Conservation (phyloP, 2,329 filamentous ascomycete genomes). For the Decorospora gaudefroyi region DNA sequence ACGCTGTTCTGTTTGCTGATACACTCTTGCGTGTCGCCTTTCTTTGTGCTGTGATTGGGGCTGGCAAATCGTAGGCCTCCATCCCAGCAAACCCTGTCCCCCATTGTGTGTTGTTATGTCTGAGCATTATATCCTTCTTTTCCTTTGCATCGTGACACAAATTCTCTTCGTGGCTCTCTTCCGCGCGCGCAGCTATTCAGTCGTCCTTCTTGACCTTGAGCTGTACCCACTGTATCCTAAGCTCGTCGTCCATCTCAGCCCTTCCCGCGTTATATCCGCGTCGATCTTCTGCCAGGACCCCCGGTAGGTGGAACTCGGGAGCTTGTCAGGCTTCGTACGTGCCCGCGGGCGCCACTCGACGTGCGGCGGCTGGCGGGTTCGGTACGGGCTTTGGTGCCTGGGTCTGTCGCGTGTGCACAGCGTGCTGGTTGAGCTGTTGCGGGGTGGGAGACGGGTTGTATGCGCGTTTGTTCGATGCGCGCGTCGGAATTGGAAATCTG, state of each 20-base stretch:
- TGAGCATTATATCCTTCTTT: too few species aligned
- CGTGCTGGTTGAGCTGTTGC: not conserved
- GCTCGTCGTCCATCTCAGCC: not conserved
- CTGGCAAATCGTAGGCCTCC: too few species aligned
- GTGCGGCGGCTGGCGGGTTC: not conserved
- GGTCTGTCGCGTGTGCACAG: too few species aligned
- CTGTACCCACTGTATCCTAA: not conserved
- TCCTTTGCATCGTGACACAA: too few species aligned
- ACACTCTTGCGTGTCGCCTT: too few species aligned
- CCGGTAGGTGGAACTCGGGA: not conserved
- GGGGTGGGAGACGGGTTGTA: not conserved
- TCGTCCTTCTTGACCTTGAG: not conserved
- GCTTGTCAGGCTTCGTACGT: not conserved
- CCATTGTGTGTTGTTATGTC: too few species aligned
- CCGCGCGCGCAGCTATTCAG: not conserved
- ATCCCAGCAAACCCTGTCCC: too few species aligned
- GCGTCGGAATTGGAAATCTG: too few species aligned
- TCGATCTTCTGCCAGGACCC: slow-evolving; percentile 2
- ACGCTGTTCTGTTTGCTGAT: too few species aligned
- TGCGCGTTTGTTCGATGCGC: not conserved
- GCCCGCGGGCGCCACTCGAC: not conserved
- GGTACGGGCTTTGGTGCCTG: not conserved
- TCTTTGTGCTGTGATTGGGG: too few species aligned
- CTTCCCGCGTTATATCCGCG: not conserved
- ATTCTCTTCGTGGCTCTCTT: too few species aligned